Percentiles rank a stretch among this genome's conserved stretches.
phyloP scores from a whole-genome alignment of 2,329 filamentous ascomycete genomes.

The Cladophialophora psammophila region DNA sequence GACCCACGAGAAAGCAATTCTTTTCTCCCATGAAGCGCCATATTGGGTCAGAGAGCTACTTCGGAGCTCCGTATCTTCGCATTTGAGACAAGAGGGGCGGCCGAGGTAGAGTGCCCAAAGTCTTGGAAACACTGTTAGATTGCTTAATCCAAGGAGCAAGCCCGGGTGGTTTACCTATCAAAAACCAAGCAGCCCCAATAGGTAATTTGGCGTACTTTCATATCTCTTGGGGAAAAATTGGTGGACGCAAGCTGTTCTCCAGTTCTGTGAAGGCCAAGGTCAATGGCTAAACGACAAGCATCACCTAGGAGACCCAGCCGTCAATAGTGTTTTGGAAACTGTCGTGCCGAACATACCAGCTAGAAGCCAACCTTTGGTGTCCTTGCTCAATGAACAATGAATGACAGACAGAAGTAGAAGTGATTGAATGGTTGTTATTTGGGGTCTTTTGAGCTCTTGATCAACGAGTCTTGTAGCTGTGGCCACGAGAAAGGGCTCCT shows the following conservation, averaged over 20 bases:
- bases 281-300: slow-evolving; percentile 34
- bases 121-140: neutral
- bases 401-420: slow-evolving; percentile 35
- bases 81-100: slow-evolving; percentile 28
- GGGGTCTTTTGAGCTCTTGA: slow-evolving; percentile 32
- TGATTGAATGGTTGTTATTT: slow-evolving; percentile 34
- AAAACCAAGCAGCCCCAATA: slow-evolving; percentile 37
- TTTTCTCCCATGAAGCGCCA: slow-evolving; percentile 18
- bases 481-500: slow-evolving; percentile 29
- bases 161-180: slow-evolving; percentile 7
- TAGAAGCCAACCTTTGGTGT: slow-evolving; percentile 37
- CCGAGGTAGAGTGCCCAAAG: slow-evolving; percentile 37
- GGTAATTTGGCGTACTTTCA: slow-evolving; percentile 31
- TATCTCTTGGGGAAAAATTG: slow-evolving; percentile 27
- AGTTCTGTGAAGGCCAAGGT: slow-evolving; percentile 34
- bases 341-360: slow-evolving; percentile 10
- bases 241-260: slow-evolving; percentile 5
- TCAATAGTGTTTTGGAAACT: neutral
- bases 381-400: slow-evolving; percentile 32
- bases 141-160: neutral
- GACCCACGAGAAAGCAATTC: slow-evolving; percentile 33
- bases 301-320: neutral
- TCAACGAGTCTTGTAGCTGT: slow-evolving; percentile 15
- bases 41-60: neutral
- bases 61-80: slow-evolving; percentile 26